phyloP scores from a whole-genome alignment of 495 filamentous ascomycete species.

The Talaromyces wortmannii region DNA sequence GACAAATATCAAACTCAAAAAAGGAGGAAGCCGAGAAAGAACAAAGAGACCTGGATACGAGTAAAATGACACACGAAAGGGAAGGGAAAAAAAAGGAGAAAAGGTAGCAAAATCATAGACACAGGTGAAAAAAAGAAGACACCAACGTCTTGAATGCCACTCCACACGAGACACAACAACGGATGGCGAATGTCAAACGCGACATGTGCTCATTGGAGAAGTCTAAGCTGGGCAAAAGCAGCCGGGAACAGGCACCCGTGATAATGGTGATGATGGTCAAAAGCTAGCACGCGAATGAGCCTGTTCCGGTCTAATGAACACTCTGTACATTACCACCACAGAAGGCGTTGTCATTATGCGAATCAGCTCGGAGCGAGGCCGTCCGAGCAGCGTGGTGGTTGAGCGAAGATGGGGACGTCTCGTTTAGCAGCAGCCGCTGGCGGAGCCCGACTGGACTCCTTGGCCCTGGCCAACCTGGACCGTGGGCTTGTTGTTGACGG shows the following conservation, averaged over 20 bases:
- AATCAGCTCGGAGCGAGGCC: background rate
- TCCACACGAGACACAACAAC: background rate
- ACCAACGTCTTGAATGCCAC: background rate
- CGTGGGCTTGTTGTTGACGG: conserved; percentile 96
- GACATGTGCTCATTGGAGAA: background rate
- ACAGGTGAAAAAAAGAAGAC: conserved; percentile 7
- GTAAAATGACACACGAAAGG: conserved; percentile 14
- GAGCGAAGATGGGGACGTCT: conserved; percentile 4
- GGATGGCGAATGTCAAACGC: background rate
- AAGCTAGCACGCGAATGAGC: background rate
- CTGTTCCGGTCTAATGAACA: background rate
- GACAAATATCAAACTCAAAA: conserved; percentile 4
- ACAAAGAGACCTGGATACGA: conserved; percentile 16
- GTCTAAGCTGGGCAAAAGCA: background rate
- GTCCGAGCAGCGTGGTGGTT: background rate
- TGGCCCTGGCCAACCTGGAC: conserved; percentile 92
- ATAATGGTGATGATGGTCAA: background rate
- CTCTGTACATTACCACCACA: background rate
- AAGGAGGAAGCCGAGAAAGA: conserved; percentile 7
- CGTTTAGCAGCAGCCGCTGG: conserved; percentile 88
- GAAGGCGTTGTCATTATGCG: conserved; percentile 12
- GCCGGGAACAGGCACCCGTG: background rate
- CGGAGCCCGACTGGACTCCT: conserved; percentile 86
- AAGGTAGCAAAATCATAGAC: conserved; percentile 35
- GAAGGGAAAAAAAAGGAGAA: conserved; percentile 13